Evolutionary conservation across 176 grass and related monocot genomes (phyloP).

Genomic region (Carex parvula): DNA sequence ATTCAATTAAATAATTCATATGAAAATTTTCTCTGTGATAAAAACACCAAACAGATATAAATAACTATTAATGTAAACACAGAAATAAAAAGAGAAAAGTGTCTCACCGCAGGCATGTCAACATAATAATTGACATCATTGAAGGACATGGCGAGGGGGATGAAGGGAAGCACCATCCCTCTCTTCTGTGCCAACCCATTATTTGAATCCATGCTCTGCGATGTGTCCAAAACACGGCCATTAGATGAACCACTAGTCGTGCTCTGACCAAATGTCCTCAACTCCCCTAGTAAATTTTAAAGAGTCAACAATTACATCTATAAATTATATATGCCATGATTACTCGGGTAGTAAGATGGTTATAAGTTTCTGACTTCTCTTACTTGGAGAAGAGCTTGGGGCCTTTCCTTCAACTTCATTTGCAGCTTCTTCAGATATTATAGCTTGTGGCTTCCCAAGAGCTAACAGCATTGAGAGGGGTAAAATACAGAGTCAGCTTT

Average conservation of each 20-base stretch:
- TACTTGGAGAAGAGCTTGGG: slow-evolving; percentile 8
- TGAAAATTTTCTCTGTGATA: not conserved
- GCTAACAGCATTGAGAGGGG: slow-evolving; percentile 39
- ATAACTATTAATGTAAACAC: slow-evolving; percentile 11
- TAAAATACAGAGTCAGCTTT: not conserved
- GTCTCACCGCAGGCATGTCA: slow-evolving; percentile 87
- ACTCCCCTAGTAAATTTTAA: slow-evolving; percentile 58
- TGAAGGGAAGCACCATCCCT: slow-evolving; percentile 99
- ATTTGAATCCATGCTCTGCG: slow-evolving; percentile 52
- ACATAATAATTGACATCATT: slow-evolving; percentile 90
- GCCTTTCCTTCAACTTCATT: slow-evolving; percentile 51
- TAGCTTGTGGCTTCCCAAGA: slow-evolving; percentile 85
- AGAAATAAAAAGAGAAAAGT: slow-evolving; percentile 28
- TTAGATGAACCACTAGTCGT: slow-evolving; percentile 43
- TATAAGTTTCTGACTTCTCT: slow-evolving; percentile 34
- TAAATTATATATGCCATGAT: slow-evolving; percentile 25
- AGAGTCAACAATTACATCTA: slow-evolving; percentile 12
- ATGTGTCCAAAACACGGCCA: slow-evolving; percentile 31
- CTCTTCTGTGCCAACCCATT: slow-evolving; percentile 57
- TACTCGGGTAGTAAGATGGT: slow-evolving; percentile 21
- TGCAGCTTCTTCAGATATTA: slow-evolving; percentile 96
- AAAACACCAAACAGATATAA: slow-evolving; percentile 11
- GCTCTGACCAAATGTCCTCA: slow-evolving; percentile 41
- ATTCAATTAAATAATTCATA: not conserved
- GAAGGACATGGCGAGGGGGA: slow-evolving; percentile 90